These are phyloP conservation scores for Testicularia cyperi DNA, from an alignment of 1,284 basidiomycete genomes.

Conservation along the genomic window DNA sequence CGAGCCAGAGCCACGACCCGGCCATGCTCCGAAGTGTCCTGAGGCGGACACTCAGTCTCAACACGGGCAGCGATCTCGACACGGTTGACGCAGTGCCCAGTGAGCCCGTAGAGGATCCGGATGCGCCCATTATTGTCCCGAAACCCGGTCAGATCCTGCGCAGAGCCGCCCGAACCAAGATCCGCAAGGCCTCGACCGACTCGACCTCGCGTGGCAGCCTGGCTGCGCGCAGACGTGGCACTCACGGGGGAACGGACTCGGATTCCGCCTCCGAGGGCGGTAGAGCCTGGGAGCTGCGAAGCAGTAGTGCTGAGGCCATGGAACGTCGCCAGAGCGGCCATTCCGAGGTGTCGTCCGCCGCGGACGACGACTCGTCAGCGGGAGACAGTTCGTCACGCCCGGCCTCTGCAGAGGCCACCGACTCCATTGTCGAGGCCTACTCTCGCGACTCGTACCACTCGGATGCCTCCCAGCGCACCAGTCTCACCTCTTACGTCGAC, in stretches of 20 bases:
- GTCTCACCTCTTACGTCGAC: slow-evolving; percentile 39
- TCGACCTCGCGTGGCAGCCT: slow-evolving; percentile 63
- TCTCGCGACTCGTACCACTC: slow-evolving; percentile 48
- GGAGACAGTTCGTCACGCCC: slow-evolving; percentile 34
- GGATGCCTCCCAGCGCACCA: slow-evolving; percentile 45
- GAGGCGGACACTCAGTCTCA: slow-evolving; percentile 82
- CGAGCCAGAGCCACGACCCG: slow-evolving; percentile 73
- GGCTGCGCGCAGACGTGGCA: slow-evolving; percentile 21
- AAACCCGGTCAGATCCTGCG: slow-evolving; percentile 85
- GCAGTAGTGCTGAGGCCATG: slow-evolving; percentile 22
- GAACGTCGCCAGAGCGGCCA: slow-evolving; percentile 41
- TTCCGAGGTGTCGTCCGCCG: slow-evolving; percentile 34
- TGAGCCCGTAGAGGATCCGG: slow-evolving; percentile 70
- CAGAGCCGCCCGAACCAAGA: slow-evolving; percentile 88
- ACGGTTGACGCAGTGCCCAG: slow-evolving; percentile 25
- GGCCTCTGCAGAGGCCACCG: slow-evolving; percentile 44
- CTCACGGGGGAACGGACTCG: slow-evolving; percentile 7
- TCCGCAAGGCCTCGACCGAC: slow-evolving; percentile 83
- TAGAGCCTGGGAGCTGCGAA: slow-evolving; percentile 30
- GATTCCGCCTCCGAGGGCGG: slow-evolving; percentile 19
- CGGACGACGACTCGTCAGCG: slow-evolving; percentile 27
- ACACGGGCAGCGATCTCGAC: slow-evolving; percentile 21
- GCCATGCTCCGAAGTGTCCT: slow-evolving; percentile 77
- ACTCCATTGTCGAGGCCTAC: slow-evolving; percentile 49
- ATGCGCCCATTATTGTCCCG: slow-evolving; percentile 84